Conservation (phyloP, 2,329 filamentous ascomycete species). For the Didymella lethalis region DNA sequence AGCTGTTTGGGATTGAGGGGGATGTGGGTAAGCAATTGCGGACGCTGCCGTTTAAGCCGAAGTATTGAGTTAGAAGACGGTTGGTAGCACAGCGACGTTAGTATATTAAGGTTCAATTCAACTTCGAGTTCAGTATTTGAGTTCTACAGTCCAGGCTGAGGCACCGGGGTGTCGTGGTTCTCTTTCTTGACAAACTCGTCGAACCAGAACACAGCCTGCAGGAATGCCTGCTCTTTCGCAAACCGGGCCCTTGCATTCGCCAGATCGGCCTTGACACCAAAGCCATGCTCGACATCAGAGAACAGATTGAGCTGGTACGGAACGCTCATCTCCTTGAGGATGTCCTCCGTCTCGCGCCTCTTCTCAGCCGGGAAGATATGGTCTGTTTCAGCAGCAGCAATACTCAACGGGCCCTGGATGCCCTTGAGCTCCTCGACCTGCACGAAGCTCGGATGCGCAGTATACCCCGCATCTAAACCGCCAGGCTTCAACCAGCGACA, state of each 20-base stretch:
- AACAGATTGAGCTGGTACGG: slow-evolving; percentile 82
- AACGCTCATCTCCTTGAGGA: slow-evolving; percentile 61
- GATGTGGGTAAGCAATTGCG: slow-evolving; percentile 56
- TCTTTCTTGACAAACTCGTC: slow-evolving; percentile 63
- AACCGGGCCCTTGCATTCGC: slow-evolving; percentile 66
- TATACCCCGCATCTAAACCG: slow-evolving; percentile 73
- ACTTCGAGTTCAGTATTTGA: background rate
- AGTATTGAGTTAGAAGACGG: slow-evolving; percentile 43
- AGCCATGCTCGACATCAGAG: slow-evolving; percentile 76
- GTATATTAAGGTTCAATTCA: background rate
- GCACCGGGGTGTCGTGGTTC: slow-evolving; percentile 6
- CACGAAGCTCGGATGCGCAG: slow-evolving; percentile 81
- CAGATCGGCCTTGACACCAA: slow-evolving; percentile 72
- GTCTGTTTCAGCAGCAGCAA: slow-evolving; percentile 70
- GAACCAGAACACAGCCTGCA: slow-evolving; percentile 81
- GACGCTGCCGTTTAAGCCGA: slow-evolving; percentile 57
- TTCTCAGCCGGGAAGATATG: slow-evolving; percentile 64
- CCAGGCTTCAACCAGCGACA: slow-evolving; percentile 69
- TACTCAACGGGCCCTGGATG: slow-evolving; percentile 65
- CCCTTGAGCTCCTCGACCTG: slow-evolving; percentile 65
- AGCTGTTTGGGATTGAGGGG: slow-evolving; percentile 55
- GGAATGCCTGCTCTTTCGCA: slow-evolving; percentile 82
- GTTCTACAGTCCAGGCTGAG: slow-evolving; percentile 3
- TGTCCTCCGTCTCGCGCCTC: slow-evolving; percentile 65
- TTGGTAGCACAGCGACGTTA: background rate